Conservation (phyloP, 164 flowering plant genomes). For the Vitis vinifera region ASM3070453v1 NC_081810.1:21324501-21325000, state of each 20-base stretch:
- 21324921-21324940: background rate
- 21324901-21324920: too few species aligned
- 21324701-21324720: slow-evolving; percentile 29
- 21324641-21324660: slow-evolving; percentile 13
- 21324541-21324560: too few species aligned
- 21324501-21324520: too few species aligned
- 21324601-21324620: slow-evolving; percentile 32
- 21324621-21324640: slow-evolving; percentile 22
- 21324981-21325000: background rate
- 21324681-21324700: slow-evolving; percentile 45
- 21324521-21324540: too few species aligned
- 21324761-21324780: slow-evolving; percentile 81
- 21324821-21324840: slow-evolving; percentile 69
- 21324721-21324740: slow-evolving; percentile 16
- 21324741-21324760: slow-evolving; percentile 38
- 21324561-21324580: slow-evolving; percentile 8
- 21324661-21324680: slow-evolving; percentile 24
- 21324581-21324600: slow-evolving; percentile 57
- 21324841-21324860: slow-evolving; percentile 27
- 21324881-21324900: too few species aligned
- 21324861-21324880: background rate
- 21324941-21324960: background rate
- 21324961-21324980: background rate
- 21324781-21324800: slow-evolving; percentile 80
- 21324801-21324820: slow-evolving; percentile 82